Evolutionary conservation across 164 flowering plant genomes (phyloP).

Genomic region (Liquidambar formosana): DNA sequence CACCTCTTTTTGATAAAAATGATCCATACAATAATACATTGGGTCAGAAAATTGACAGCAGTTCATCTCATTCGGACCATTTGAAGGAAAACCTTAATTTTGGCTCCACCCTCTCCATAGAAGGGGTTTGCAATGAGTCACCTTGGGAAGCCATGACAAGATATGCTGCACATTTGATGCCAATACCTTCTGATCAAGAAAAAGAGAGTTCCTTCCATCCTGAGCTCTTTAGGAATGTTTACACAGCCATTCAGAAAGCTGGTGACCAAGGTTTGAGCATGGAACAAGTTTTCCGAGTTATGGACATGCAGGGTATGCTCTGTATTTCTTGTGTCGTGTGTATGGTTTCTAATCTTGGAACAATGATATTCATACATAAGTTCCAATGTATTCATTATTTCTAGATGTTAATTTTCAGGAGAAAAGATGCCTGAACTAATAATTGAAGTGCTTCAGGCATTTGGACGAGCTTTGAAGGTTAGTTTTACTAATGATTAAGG

Average conservation of each 20-base stretch:
- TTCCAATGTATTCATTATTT: slow-evolving; percentile 7
- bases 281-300: slow-evolving; percentile 41
- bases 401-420: slow-evolving; percentile 32
- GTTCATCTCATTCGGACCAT: slow-evolving; percentile 16
- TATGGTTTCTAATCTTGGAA: neutral
- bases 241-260: slow-evolving; percentile 60
- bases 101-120: slow-evolving; percentile 10
- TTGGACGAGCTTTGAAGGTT: slow-evolving; percentile 74
- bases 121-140: slow-evolving; percentile 28
- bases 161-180: slow-evolving; percentile 40
- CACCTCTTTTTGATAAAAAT: slow-evolving; percentile 18
- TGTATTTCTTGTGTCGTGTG: neutral
- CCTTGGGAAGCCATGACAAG: slow-evolving; percentile 70
- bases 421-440: slow-evolving; percentile 39
- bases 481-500: slow-evolving; percentile 6
- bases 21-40: slow-evolving; percentile 8
- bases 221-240: slow-evolving; percentile 47
- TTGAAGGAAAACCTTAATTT: slow-evolving; percentile 24
- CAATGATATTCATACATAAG: neutral
- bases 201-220: slow-evolving; percentile 33
- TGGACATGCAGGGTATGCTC: slow-evolving; percentile 42
- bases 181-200: slow-evolving; percentile 27
- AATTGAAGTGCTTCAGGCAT: slow-evolving; percentile 67
- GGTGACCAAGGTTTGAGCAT: slow-evolving; percentile 89
- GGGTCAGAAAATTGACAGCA: slow-evolving; percentile 16